A percentile compares a stretch with the other conserved stretches of the same genome.
Evolutionary conservation across 495 filamentous ascomycete species (phyloP).

Genomic region (Ramalina peruviana): DNA sequence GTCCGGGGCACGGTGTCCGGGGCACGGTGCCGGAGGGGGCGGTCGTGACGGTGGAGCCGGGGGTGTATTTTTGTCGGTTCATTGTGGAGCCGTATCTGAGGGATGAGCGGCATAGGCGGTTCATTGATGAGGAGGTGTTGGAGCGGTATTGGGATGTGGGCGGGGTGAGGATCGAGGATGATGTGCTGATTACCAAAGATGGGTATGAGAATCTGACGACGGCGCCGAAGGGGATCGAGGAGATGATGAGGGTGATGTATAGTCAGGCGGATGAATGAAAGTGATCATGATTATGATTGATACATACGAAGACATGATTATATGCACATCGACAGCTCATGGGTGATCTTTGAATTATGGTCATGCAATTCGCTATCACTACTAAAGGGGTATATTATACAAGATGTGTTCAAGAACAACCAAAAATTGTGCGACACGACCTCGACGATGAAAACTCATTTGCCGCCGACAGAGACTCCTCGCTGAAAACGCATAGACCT

Average conservation of each 20-base stretch:
- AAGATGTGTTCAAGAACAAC: no score
- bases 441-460: no score
- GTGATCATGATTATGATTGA: no score
- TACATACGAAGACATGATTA: no score
- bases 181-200: slow-evolving; percentile 63
- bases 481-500: no score
- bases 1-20: slow-evolving; percentile 76
- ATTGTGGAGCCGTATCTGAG: slow-evolving; percentile 73
- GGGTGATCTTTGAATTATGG: no score
- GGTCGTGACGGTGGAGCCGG: slow-evolving; percentile 81
- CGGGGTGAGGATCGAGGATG: slow-evolving; percentile 86
- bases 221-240: slow-evolving; percentile 63
- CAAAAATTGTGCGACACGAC: no score
- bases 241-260: slow-evolving; percentile 44
- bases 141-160: slow-evolving; percentile 63
- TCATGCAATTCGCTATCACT: no score
- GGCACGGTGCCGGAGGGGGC: slow-evolving; percentile 54
- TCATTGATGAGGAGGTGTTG: slow-evolving; percentile 60
- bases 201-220: slow-evolving; percentile 76
- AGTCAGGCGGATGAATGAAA: no score
- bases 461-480: no score
- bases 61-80: slow-evolving; percentile 85
- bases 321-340: no score
- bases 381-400: no score
- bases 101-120: slow-evolving; percentile 44